These are phyloP conservation scores for Claviceps quebecensis DNA, from an alignment of 2,329 filamentous ascomycete species.

Conservation along the genomic window DNA sequence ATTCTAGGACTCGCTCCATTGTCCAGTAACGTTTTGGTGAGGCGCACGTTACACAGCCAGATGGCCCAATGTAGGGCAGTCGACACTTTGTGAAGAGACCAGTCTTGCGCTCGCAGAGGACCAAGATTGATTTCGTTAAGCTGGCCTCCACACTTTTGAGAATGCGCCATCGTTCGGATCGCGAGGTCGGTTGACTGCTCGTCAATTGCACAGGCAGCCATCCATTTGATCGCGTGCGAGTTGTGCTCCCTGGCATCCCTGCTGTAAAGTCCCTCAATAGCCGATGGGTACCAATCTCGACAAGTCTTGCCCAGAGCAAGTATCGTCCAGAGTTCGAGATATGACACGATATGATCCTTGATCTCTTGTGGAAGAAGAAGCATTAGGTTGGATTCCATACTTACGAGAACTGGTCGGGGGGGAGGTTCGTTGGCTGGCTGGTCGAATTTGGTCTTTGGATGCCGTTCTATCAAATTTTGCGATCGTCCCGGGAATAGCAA, in stretches of 20 bases:
- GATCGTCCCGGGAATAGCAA: too few species aligned
- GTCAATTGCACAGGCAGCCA: not conserved
- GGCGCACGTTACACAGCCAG: not conserved
- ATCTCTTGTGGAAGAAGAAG: not conserved
- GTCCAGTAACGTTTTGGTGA: not conserved
- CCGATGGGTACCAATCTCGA: not conserved
- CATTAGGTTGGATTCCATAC: not conserved
- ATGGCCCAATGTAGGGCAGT: conserved; percentile 3
- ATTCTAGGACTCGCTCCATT: not conserved
- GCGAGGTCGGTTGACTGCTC: not conserved
- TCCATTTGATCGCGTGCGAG: conserved; percentile 2
- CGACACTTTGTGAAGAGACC: not conserved
- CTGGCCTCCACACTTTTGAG: not conserved
- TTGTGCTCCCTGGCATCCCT: not conserved
- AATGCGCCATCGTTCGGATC: not conserved
- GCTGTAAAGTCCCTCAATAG: not conserved
- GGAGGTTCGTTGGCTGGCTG: too few species aligned
- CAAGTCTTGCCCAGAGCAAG: not conserved
- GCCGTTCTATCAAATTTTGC: too few species aligned
- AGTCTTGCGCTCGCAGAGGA: not conserved
- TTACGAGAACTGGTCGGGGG: too few species aligned
- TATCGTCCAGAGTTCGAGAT: not conserved
- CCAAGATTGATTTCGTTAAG: not conserved
- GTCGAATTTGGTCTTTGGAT: too few species aligned
- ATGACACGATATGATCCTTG: not conserved